These are phyloP conservation scores for Annulohypoxylon bovei DNA, from an alignment of 495 filamentous ascomycete genomes.

Conservation along the genomic window DNA sequence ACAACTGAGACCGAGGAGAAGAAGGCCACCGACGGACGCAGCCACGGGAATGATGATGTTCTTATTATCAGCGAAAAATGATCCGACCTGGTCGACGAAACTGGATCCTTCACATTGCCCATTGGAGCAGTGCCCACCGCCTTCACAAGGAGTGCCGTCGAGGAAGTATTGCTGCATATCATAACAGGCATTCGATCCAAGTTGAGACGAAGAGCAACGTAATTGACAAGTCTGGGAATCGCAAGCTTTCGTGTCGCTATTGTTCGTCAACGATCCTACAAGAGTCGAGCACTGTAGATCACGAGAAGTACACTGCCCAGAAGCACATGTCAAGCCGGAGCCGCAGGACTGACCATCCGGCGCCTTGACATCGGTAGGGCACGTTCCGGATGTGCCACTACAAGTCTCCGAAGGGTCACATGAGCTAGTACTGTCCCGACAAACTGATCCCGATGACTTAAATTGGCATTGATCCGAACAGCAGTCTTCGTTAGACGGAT, in stretches of 20 bases:
- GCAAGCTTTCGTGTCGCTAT: constrained; percentile 86
- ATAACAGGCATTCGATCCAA: constrained; percentile 72
- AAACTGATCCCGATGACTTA: constrained; percentile 71
- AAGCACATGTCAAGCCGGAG: constrained; percentile 78
- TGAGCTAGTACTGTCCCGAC: constrained; percentile 76
- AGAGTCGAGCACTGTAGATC: constrained; percentile 88
- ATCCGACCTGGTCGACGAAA: constrained; percentile 66
- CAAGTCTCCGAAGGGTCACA: constrained; percentile 91
- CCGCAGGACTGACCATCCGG: constrained; percentile 77
- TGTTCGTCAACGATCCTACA: constrained; percentile 79
- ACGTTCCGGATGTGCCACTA: constrained; percentile 74
- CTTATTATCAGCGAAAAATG: constrained; percentile 77
- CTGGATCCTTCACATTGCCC: constrained; percentile 74
- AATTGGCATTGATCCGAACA: constrained; percentile 80
- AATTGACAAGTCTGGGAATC: constrained; percentile 75
- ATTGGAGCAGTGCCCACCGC: constrained; percentile 81
- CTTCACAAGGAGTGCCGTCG: constrained; percentile 88
- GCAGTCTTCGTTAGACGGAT: constrained; percentile 91
- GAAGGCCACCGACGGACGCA: constrained; percentile 70
- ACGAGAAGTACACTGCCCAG: constrained; percentile 93
- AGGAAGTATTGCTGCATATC: constrained; percentile 90
- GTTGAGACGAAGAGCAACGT: constrained; percentile 76
- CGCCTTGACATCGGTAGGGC: constrained; percentile 75
- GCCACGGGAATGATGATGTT: constrained; percentile 79
- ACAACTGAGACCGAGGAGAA: constrained; percentile 68